These are phyloP conservation scores for Aspergillus intermedius DNA, from an alignment of 2,329 filamentous ascomycete genomes.

Conservation along the genomic window DNA sequence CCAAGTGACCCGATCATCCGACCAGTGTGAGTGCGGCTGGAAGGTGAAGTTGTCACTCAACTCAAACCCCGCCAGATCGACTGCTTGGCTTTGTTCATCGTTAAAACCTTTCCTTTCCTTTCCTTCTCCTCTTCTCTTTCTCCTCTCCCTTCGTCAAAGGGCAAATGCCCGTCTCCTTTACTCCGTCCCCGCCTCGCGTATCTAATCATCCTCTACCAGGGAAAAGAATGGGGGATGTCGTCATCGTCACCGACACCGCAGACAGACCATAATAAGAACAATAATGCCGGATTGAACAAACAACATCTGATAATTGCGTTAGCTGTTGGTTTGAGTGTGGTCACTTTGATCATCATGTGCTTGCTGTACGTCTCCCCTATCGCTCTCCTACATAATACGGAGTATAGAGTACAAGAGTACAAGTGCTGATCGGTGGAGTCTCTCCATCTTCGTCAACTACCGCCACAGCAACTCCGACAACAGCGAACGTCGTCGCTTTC, in stretches of 20 bases:
- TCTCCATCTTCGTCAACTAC: constrained; percentile 21
- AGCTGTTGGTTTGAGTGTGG: constrained; percentile 26
- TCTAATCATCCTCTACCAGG: background rate
- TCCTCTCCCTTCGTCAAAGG: background rate
- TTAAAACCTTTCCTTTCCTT: background rate
- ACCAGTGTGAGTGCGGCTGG: too few relatives aligned
- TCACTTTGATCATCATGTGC: constrained; percentile 26
- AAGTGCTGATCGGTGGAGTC: constrained; percentile 3
- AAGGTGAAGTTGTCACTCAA: too few relatives aligned
- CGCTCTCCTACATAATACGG: background rate
- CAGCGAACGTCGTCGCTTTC: constrained; percentile 16
- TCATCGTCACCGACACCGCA: background rate
- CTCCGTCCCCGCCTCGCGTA: background rate
- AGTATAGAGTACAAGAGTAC: background rate
- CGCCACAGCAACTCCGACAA: constrained; percentile 4
- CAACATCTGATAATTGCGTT: constrained; percentile 28
- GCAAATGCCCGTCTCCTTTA: background rate
- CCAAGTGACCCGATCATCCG: too few relatives aligned
- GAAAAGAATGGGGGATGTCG: background rate
- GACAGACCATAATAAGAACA: background rate
- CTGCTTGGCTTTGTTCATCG: background rate
- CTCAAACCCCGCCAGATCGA: background rate
- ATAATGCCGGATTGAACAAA: constrained; percentile 8
- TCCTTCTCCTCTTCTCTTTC: background rate
- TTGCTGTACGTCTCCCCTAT: constrained; percentile 20